These are phyloP conservation scores for Aspergillus ruber DNA, from an alignment of 2,329 filamentous ascomycete genomes.

Conservation along the genomic window DNA sequence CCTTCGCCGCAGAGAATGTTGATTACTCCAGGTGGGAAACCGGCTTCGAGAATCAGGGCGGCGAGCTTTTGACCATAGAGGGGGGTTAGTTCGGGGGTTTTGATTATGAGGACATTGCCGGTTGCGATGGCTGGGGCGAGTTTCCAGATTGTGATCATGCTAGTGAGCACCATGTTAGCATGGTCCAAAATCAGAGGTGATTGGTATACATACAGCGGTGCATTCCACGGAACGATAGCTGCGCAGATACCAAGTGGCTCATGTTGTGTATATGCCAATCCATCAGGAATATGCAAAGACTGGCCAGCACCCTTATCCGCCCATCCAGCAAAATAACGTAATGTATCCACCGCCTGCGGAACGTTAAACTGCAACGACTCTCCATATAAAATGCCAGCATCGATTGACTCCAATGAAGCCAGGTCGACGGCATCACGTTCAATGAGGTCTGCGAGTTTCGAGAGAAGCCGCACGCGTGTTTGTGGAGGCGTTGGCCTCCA, in stretches of 20 bases:
- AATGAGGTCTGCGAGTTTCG: slow-evolving; percentile 22
- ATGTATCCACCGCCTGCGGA: slow-evolving; percentile 14
- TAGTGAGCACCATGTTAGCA: neutral
- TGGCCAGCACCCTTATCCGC: slow-evolving; percentile 23
- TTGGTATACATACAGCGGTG: slow-evolving; percentile 16
- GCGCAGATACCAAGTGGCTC: slow-evolving; percentile 24
- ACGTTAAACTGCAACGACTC: slow-evolving; percentile 19
- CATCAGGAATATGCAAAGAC: slow-evolving; percentile 16
- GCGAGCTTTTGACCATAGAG: slow-evolving; percentile 44
- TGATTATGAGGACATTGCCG: slow-evolving; percentile 63
- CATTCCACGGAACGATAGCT: slow-evolving; percentile 27
- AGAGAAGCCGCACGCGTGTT: slow-evolving; percentile 12
- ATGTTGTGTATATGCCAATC: slow-evolving; percentile 17
- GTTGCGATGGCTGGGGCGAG: slow-evolving; percentile 58
- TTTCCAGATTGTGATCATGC: slow-evolving; percentile 41
- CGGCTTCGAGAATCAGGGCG: slow-evolving; percentile 44
- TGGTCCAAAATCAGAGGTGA: no score
- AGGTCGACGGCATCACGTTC: slow-evolving; percentile 21
- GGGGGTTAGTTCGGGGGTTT: slow-evolving; percentile 58
- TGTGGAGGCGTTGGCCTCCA: slow-evolving; percentile 18
- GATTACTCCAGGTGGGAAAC: slow-evolving; percentile 52
- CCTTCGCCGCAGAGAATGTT: slow-evolving; percentile 57
- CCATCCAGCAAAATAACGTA: slow-evolving; percentile 26
- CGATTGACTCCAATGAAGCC: slow-evolving; percentile 19
- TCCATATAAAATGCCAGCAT: slow-evolving; percentile 18